Conservation (phyloP, 129 eudicot species). For the Arctium lappa region DNA sequence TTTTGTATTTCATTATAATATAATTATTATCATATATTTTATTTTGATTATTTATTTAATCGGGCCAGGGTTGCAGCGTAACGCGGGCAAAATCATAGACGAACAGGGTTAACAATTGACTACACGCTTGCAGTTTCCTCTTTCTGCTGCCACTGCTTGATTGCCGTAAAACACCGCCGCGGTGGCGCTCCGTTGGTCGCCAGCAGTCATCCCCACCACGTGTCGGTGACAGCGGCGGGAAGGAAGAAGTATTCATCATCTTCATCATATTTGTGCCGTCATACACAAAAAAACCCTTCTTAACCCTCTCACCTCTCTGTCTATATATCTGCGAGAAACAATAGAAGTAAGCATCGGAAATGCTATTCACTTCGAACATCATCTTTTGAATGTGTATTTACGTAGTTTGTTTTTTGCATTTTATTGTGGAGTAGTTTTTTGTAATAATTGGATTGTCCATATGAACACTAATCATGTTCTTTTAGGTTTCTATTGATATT, state of each 20-base stretch:
- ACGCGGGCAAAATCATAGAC: slow-evolving; percentile 37
- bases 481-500: slow-evolving; percentile 13
- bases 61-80: slow-evolving; percentile 31
- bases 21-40: not conserved
- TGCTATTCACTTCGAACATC: slow-evolving; percentile 3
- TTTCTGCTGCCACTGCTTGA: slow-evolving; percentile 26
- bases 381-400: slow-evolving; percentile 1
- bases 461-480: not conserved
- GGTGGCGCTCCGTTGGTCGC: slow-evolving; percentile 28
- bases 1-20: not conserved
- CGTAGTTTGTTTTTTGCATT: slow-evolving; percentile 12
- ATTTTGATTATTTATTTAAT: slow-evolving; percentile 14
- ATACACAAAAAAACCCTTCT: slow-evolving; percentile 5
- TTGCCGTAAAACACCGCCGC: slow-evolving; percentile 26
- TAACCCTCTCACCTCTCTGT: slow-evolving; percentile 11
- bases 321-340: not conserved
- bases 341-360: slow-evolving; percentile 6
- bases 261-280: not conserved
- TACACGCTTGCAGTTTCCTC: slow-evolving; percentile 20
- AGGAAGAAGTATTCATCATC: not conserved
- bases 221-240: slow-evolving; percentile 28
- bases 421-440: not conserved
- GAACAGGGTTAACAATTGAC: slow-evolving; percentile 32
- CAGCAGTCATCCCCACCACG: slow-evolving; percentile 19
- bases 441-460: slow-evolving; percentile 3